Percentiles rank a stretch among this genome's conserved stretches.
Conservation (phyloP, 2,329 filamentous ascomycete genomes). For the Aphanocladium album region DNA sequence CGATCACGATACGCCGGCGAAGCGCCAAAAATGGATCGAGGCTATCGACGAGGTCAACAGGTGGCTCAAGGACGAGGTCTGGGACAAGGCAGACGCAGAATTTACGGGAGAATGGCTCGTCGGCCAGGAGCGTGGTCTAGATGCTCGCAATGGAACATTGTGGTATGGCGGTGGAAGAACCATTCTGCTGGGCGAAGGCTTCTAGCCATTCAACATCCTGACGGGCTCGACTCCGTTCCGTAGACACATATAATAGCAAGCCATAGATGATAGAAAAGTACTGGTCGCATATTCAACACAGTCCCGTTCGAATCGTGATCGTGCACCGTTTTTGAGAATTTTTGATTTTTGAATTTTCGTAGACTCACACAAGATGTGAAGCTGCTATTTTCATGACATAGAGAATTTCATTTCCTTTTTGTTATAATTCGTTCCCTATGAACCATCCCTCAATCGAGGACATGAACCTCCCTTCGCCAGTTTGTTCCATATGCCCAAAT, state of each 20-base stretch:
- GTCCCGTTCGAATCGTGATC: not conserved
- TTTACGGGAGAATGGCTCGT: slow-evolving; percentile 72
- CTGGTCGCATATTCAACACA: not conserved
- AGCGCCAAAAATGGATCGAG: slow-evolving; percentile 60
- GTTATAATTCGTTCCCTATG: slow-evolving; percentile 40
- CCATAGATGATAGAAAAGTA: not conserved
- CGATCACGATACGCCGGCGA: slow-evolving; percentile 56
- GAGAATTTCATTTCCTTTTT: slow-evolving; percentile 21
- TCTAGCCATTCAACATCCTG: slow-evolving; percentile 30
- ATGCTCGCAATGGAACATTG: slow-evolving; percentile 66
- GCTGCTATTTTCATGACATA: slow-evolving; percentile 14
- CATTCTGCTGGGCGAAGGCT: slow-evolving; percentile 58
- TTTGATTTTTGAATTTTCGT: slow-evolving; percentile 9
- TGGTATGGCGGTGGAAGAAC: slow-evolving; percentile 86
- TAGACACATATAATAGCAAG: not conserved
- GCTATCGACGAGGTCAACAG: slow-evolving; percentile 71
- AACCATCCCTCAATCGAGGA: slow-evolving; percentile 39
- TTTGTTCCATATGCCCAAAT: slow-evolving; percentile 42
- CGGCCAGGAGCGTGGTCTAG: slow-evolving; percentile 78
- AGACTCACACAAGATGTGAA: not conserved
- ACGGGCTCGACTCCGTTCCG: not conserved
- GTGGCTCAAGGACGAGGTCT: slow-evolving; percentile 67
- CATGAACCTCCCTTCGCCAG: slow-evolving; percentile 44
- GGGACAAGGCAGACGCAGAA: slow-evolving; percentile 48
- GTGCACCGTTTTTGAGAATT: not conserved